Percentiles rank a stretch among this genome's conserved stretches.
Conservation (phyloP, 306 rosid species). For the Glycine latifolia region DNA sequence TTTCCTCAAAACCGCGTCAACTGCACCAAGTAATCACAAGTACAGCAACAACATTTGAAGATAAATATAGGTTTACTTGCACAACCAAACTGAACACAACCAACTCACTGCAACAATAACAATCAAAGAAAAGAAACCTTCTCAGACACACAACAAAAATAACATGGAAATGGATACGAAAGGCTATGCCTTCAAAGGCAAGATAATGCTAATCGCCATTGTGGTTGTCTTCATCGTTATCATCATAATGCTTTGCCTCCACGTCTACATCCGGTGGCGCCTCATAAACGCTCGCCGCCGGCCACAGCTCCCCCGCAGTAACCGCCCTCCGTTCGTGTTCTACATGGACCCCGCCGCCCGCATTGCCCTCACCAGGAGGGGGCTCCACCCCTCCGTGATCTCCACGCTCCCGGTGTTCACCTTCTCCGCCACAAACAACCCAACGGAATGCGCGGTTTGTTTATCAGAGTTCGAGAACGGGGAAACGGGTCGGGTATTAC, state of each 20-base stretch:
- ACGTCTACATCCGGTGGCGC: constrained; percentile 67
- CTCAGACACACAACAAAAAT: too few species aligned
- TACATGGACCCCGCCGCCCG: constrained; percentile 49
- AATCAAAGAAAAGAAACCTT: too few species aligned
- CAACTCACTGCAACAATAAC: neutral
- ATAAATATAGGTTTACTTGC: neutral
- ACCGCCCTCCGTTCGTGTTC: constrained; percentile 56
- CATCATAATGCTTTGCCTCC: constrained; percentile 63
- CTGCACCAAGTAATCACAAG: neutral
- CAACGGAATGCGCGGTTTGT: constrained; percentile 82
- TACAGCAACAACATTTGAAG: too few species aligned
- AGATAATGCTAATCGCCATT: constrained; percentile 65
- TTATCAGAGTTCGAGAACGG: constrained; percentile 75
- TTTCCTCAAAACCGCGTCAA: constrained; percentile 53
- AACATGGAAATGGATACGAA: neutral
- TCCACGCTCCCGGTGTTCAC: constrained; percentile 70
- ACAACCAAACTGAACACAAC: neutral
- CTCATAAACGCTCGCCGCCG: constrained; percentile 60
- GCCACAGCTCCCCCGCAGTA: constrained; percentile 38
- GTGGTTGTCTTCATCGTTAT: constrained; percentile 63
- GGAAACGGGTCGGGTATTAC: constrained; percentile 76
- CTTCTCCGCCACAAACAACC: constrained; percentile 48
- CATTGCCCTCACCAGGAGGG: constrained; percentile 36
- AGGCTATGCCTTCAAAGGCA: constrained; percentile 55
- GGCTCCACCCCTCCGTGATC: constrained; percentile 65